phyloP scores from a whole-genome alignment of 2,329 filamentous ascomycete genomes.

The Acrocalymma vagum region DNA sequence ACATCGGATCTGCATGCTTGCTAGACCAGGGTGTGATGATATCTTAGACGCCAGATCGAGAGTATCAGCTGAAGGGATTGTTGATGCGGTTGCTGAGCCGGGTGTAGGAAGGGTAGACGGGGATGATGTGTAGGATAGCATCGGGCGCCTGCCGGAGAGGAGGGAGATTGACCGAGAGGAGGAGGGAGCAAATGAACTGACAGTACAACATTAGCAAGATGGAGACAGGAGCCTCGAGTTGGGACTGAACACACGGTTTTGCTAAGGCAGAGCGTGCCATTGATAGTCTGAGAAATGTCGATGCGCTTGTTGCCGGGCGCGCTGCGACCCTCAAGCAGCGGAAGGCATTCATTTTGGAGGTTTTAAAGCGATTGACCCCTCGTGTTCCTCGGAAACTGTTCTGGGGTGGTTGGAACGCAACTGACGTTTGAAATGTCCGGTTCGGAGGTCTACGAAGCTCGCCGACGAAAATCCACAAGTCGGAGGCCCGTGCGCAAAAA shows the following conservation, averaged over 20 bases:
- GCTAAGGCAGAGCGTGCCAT: constrained; percentile 20
- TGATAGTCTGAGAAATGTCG: constrained; percentile 30
- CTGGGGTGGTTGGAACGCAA: background rate
- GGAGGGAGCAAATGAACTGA: too few relatives aligned
- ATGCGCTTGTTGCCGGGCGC: constrained; percentile 24
- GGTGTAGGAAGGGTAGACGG: constrained; percentile 25
- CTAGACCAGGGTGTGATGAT: constrained; percentile 46
- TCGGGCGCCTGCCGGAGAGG: constrained; percentile 35
- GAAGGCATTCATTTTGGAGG: constrained; percentile 40
- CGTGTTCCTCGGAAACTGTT: background rate
- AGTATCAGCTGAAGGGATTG: constrained; percentile 23
- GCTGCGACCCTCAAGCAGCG: constrained; percentile 37
- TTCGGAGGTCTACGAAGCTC: constrained; percentile 26
- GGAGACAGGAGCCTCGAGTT: constrained; percentile 2
- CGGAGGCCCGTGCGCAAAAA: constrained; percentile 41
- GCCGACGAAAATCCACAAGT: constrained; percentile 15
- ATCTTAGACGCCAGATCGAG: constrained; percentile 47
- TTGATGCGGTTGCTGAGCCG: constrained; percentile 20
- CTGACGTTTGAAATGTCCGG: constrained; percentile 7
- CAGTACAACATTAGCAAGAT: too few relatives aligned
- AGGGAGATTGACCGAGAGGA: constrained; percentile 36
- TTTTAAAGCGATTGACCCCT: constrained; percentile 5
- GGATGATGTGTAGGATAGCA: constrained; percentile 25
- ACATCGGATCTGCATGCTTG: constrained; percentile 52
- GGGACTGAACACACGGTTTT: constrained; percentile 26